Evolutionary conservation across 441 rosid species (phyloP).

Genomic region (Gossypium trilobum): DNA sequence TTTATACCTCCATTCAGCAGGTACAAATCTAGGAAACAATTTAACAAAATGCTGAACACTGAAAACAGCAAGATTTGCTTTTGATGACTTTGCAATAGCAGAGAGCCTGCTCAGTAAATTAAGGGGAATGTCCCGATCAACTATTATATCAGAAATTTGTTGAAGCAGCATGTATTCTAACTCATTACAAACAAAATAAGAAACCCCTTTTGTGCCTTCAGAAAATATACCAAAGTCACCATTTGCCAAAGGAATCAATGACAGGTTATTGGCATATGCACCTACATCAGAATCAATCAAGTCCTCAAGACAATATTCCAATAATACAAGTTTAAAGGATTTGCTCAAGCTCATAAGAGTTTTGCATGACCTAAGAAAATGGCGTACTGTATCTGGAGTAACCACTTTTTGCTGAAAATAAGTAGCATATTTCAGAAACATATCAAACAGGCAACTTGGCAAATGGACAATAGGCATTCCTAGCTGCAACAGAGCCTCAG

Average conservation of each 20-base stretch:
- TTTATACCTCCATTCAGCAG: conserved; percentile 76
- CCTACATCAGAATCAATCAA: conserved; percentile 75
- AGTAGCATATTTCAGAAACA: conserved; percentile 61
- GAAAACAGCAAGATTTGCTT: conserved; percentile 56
- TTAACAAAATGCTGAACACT: conserved; percentile 47
- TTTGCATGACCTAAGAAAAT: conserved; percentile 58
- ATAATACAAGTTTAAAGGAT: conserved; percentile 57
- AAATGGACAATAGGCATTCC: conserved; percentile 84
- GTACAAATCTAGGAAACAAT: conserved; percentile 69
- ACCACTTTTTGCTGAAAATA: conserved; percentile 73
- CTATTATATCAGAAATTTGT: conserved; percentile 55
- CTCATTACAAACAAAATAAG: conserved; percentile 68
- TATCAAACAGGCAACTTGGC: conserved; percentile 57
- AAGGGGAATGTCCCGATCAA: conserved; percentile 63
- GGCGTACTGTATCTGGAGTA: conserved; percentile 76
- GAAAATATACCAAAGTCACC: conserved; percentile 70
- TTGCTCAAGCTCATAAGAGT: conserved; percentile 44
- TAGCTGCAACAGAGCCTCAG: conserved; percentile 64
- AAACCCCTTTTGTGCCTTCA: conserved; percentile 43
- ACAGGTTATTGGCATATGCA: conserved; percentile 49
- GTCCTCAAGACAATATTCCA: conserved; percentile 97
- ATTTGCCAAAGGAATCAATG: conserved; percentile 82
- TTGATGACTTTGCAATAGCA: conserved; percentile 60
- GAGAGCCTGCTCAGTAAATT: conserved; percentile 53
- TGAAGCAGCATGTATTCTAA: conserved; percentile 66